Evolutionary conservation across 768 basidiomycete genomes (phyloP), one percentile per base, ranked within the genome.

Genomic region (Coprinellus aureogranulatus): DNA sequence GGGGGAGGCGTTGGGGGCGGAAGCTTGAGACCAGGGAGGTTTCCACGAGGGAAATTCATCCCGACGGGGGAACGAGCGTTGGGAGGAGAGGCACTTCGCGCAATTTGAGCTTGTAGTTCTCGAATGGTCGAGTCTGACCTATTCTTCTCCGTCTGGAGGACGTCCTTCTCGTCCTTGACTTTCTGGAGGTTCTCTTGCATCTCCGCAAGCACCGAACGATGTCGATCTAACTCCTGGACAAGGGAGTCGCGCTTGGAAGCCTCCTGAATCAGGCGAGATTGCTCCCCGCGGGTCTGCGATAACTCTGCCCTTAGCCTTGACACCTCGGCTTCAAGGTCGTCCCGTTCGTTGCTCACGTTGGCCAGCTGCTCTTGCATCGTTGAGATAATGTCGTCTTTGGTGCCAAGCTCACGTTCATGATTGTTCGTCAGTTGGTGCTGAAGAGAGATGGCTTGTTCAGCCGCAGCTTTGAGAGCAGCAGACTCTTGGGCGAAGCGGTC

Each of bases 1-100:
- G 94, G 94, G 11, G 94, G 92, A 9, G 94, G 93, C 0, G 89
- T 90, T 0, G 90, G 89, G 18, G 93, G 94, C 28, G 93, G 93
- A 16, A 90, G 81, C 71, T 94, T 94, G 63, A 84, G 77, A 27
- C 84, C 74, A 41, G 89, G 83, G 49, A 91, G 70, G 58, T 81
- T 81, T 54, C 80, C 72, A 55, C 89, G 82, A 34, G 78, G 78
- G 66, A 82, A 88, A 11, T 82, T 70, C 30, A 80, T 60, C 14
- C 85, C 82, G 34, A 86, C 84, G 20, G 81, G 72, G 54, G 78
- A 76, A 53, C 85, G 82, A 58, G 65, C 72, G 66, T 79, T 81
- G 27, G 85, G 86, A 48, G 81, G 81, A 30, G 79, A 82, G 27
- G 82, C 78, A 62, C 80, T 84, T 53, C 87, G 83, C 49, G 81